phyloP scores from a whole-genome alignment of 371 early-diverging fungal species.

The Chytridiales sp. region DNA sequence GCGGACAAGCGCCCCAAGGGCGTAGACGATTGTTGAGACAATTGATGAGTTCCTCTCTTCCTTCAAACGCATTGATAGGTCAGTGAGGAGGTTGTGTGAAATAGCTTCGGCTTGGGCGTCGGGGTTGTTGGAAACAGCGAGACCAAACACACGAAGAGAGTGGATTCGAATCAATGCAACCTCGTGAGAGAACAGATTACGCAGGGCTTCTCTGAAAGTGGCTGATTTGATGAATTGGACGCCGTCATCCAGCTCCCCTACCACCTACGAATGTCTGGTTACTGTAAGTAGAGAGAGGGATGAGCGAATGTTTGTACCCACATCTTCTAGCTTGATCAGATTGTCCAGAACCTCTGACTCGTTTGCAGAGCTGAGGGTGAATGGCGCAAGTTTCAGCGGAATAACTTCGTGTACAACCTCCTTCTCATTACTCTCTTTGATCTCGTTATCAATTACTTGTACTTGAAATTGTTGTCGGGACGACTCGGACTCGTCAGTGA shows the following conservation, averaged over 20 bases:
- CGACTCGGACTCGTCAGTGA: slow-evolving; percentile 7
- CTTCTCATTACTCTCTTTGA: background rate
- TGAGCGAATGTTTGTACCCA: too few relatives aligned
- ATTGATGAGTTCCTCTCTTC: too few relatives aligned
- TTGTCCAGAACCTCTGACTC: slow-evolving; percentile 1
- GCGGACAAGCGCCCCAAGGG: too few relatives aligned
- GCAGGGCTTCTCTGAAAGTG: background rate
- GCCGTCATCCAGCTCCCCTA: slow-evolving; percentile 12
- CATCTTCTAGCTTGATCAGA: background rate
- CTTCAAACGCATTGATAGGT: too few relatives aligned
- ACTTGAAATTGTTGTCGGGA: background rate
- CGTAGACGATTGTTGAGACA: too few relatives aligned
- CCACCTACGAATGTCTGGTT: too few relatives aligned
- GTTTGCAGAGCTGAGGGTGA: background rate
- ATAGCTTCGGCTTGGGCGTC: too few relatives aligned
- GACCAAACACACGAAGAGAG: slow-evolving; percentile 15
- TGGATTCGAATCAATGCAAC: background rate
- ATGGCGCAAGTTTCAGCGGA: background rate
- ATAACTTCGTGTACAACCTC: background rate
- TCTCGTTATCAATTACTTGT: background rate
- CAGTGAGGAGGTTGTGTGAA: too few relatives aligned
- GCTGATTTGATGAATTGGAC: background rate
- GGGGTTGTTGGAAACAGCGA: slow-evolving; percentile 12
- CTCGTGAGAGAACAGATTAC: background rate
- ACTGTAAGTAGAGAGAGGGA: too few relatives aligned